These are phyloP conservation scores for Fusarium annulatum DNA, from an alignment of 2,329 filamentous ascomycete genomes.

Conservation along the genomic window DNA sequence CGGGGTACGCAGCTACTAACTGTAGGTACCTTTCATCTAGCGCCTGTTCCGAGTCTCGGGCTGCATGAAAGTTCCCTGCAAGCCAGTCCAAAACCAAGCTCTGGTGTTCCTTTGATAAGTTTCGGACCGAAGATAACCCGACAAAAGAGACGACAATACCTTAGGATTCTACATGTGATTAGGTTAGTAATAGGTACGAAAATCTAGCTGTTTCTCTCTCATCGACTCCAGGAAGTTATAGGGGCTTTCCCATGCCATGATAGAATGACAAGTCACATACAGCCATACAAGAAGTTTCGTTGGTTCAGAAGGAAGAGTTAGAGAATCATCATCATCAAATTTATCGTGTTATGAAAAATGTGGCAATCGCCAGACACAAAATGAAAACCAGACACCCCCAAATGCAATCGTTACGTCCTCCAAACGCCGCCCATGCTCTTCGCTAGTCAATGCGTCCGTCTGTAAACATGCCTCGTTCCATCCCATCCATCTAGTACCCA, in stretches of 20 bases:
- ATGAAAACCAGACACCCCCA: slow-evolving; percentile 39
- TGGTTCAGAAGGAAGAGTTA: not conserved
- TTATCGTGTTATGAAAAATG: slow-evolving; percentile 35
- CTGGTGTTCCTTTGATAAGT: not conserved
- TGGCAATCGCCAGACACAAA: slow-evolving; percentile 32
- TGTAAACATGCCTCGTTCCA: slow-evolving; percentile 48
- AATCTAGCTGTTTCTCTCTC: not conserved
- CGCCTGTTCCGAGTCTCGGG: not conserved
- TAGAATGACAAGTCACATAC: not conserved
- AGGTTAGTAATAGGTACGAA: not conserved
- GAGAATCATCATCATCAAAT: slow-evolving; percentile 12
- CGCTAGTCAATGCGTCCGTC: slow-evolving; percentile 51
- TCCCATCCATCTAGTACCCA: slow-evolving; percentile 44
- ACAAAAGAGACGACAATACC: not conserved
- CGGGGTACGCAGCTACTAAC: slow-evolving; percentile 18
- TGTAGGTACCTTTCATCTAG: slow-evolving; percentile 8
- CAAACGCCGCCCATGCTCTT: slow-evolving; percentile 53
- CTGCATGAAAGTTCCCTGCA: slow-evolving; percentile 31
- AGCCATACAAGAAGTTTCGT: not conserved
- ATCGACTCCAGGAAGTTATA: not conserved
- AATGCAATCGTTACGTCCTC: slow-evolving; percentile 48
- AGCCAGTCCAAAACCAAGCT: not conserved
- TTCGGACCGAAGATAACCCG: slow-evolving; percentile 37
- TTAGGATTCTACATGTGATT: not conserved
- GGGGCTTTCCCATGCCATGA: not conserved